phyloP scores from a whole-genome alignment of 495 filamentous ascomycete species.

The Hypomontagnella monticulosa region DNA sequence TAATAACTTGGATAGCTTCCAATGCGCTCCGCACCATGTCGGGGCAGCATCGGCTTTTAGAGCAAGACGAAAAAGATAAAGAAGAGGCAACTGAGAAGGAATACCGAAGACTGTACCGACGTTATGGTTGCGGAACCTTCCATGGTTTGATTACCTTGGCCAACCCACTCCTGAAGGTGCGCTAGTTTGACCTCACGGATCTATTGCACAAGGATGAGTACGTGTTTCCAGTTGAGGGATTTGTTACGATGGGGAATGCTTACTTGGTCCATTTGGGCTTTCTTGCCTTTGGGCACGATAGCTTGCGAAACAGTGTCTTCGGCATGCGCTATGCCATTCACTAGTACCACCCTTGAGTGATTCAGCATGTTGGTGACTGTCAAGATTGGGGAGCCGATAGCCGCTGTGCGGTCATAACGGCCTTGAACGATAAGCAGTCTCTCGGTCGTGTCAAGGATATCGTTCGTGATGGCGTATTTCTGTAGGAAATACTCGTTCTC shows the following conservation, averaged over 20 bases:
- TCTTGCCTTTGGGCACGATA: constrained; percentile 23
- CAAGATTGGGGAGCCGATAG: constrained; percentile 32
- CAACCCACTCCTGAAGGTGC: constrained; percentile 35
- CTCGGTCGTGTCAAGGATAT: constrained; percentile 22
- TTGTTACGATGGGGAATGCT: no score
- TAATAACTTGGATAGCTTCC: no score
- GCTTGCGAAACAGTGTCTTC: constrained; percentile 37
- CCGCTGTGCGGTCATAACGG: constrained; percentile 26
- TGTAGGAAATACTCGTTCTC: constrained; percentile 37
- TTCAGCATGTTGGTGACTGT: constrained; percentile 19
- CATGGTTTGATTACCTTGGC: constrained; percentile 22
- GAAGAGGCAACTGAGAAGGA: constrained; percentile 3
- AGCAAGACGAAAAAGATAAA: neutral
- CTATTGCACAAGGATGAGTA: neutral
- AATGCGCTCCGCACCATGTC: no score
- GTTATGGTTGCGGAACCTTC: neutral
- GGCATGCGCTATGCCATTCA: constrained; percentile 24
- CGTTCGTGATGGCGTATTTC: constrained; percentile 30
- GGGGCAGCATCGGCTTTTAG: neutral
- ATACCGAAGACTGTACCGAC: neutral
- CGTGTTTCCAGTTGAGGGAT: no score
- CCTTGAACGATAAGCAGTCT: constrained; percentile 31
- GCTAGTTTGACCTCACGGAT: constrained; percentile 30
- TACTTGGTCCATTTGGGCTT: constrained; percentile 32
- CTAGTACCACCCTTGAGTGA: constrained; percentile 29